Evolutionary conservation across 1,139 yeast genomes (phyloP).

Genomic region (Geotrichum macrosporum): DNA sequence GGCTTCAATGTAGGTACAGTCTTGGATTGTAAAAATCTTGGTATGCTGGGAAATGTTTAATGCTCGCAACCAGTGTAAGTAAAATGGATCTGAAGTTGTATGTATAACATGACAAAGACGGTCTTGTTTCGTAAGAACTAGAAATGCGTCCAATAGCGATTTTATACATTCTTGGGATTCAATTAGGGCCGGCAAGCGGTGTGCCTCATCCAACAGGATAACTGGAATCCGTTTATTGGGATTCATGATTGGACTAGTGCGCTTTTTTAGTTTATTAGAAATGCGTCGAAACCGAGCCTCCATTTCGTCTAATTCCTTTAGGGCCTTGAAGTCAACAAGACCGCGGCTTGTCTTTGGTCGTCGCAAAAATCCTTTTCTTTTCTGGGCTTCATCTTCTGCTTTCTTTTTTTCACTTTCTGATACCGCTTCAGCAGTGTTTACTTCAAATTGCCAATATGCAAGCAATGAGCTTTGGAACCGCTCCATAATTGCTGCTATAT

Average conservation of each 20-base stretch:
- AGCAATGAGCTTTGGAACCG: constrained; percentile 23
- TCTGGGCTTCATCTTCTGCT: constrained; percentile 6
- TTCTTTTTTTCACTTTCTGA: constrained; percentile 12
- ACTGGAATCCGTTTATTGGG: constrained; percentile 23
- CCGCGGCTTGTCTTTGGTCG: neutral
- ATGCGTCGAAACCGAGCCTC: constrained; percentile 10
- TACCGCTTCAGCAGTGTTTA: constrained; percentile 15
- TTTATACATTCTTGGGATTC: constrained; percentile 21
- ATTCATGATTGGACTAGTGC: constrained; percentile 17
- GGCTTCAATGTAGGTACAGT: constrained; percentile 23
- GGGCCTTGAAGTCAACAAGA: constrained; percentile 12
- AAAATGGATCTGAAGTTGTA: constrained; percentile 26
- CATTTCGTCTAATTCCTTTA: constrained; percentile 12
- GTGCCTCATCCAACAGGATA: constrained; percentile 25
- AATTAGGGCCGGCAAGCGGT: constrained; percentile 22
- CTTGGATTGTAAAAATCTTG: constrained; percentile 24
- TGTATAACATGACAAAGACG: constrained; percentile 26
- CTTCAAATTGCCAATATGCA: constrained; percentile 26
- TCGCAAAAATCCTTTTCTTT: constrained; percentile 1
- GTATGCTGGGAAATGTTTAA: constrained; percentile 23
- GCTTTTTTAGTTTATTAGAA: neutral
- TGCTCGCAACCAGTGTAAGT: constrained; percentile 24
- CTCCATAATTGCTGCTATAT: constrained; percentile 23
- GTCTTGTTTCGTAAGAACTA: constrained; percentile 26
- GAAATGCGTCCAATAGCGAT: constrained; percentile 23